Percentiles rank a stretch among this genome's conserved stretches.
Conservation (phyloP, 495 filamentous ascomycete genomes). For the Talaromyces wortmannii region DNA sequence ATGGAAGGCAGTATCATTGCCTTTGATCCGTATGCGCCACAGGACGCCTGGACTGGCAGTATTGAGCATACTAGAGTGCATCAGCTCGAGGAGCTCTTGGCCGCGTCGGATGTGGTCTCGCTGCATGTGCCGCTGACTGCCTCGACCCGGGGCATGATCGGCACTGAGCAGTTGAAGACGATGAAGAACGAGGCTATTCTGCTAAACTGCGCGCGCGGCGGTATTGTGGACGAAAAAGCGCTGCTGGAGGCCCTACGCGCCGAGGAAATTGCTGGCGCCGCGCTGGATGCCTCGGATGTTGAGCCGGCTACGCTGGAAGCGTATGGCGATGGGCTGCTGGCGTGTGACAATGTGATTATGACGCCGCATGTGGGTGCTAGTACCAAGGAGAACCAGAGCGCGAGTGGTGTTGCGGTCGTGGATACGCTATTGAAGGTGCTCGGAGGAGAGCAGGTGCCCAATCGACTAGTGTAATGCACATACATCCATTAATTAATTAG, state of each 20-base stretch:
- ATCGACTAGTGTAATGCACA: neutral
- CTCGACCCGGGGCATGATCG: constrained; percentile 20
- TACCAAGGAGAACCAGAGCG: neutral
- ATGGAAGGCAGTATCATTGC: neutral
- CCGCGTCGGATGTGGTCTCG: neutral
- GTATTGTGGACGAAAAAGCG: constrained; percentile 48
- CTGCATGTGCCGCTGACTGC: neutral
- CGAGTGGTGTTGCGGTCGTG: neutral
- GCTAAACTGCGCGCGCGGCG: constrained; percentile 51
- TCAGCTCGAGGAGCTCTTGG: neutral
- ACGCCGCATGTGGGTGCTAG: neutral
- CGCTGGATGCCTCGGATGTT: constrained; percentile 45
- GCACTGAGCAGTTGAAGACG: constrained; percentile 33
- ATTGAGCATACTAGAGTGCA: neutral
- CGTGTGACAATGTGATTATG: constrained; percentile 1
- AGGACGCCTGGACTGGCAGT: neutral
- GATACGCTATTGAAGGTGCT: neutral
- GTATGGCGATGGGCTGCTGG: neutral
- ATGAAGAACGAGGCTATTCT: constrained; percentile 45
- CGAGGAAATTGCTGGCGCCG: constrained; percentile 41
- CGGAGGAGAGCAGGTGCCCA: neutral
- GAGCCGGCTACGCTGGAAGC: constrained; percentile 30
- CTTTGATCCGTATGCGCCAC: neutral
- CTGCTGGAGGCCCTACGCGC: constrained; percentile 37
- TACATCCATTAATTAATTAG: neutral